Evolutionary conservation across 2,329 filamentous ascomycete genomes (phyloP).

Genomic region (Emmonsiellopsis sp.): DNA sequence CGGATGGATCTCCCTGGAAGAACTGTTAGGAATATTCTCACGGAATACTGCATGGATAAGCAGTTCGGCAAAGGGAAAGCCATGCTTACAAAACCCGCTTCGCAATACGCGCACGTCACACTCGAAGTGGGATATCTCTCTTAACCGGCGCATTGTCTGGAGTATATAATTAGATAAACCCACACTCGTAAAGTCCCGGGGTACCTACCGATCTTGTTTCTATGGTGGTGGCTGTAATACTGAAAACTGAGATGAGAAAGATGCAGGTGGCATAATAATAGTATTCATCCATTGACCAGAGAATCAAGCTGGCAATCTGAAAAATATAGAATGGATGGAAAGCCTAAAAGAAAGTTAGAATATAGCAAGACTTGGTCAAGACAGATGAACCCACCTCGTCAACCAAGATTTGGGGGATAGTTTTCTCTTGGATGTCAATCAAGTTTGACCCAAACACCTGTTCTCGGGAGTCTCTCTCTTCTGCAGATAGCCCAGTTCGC

Average conservation of each 20-base stretch:
- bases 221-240: slow-evolving; percentile 77
- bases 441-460: slow-evolving; percentile 81
- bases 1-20: slow-evolving; percentile 67
- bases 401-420: slow-evolving; percentile 67
- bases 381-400: slow-evolving; percentile 57
- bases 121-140: slow-evolving; percentile 88
- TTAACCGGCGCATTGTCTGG: slow-evolving; percentile 76
- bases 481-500: slow-evolving; percentile 71
- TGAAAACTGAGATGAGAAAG: slow-evolving; percentile 86
- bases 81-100: slow-evolving; percentile 74
- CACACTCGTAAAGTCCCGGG: background rate
- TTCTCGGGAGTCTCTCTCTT: slow-evolving; percentile 75
- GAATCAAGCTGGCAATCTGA: slow-evolving; percentile 82
- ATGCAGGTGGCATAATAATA: slow-evolving; percentile 97
- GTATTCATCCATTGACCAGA: slow-evolving; percentile 94
- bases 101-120: slow-evolving; percentile 89
- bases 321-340: slow-evolving; percentile 99
- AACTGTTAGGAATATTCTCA: slow-evolving; percentile 4
- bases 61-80: background rate
- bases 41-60: background rate
- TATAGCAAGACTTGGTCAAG: slow-evolving; percentile 5
- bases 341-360: slow-evolving; percentile 43
- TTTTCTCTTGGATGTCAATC: slow-evolving; percentile 90
- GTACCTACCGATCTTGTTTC: slow-evolving; percentile 68
- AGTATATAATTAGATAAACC: slow-evolving; percentile 5